Evolutionary conservation across 208 protist genomes (phyloP).

Genomic region (Blastocrithidia nonstop): DNA sequence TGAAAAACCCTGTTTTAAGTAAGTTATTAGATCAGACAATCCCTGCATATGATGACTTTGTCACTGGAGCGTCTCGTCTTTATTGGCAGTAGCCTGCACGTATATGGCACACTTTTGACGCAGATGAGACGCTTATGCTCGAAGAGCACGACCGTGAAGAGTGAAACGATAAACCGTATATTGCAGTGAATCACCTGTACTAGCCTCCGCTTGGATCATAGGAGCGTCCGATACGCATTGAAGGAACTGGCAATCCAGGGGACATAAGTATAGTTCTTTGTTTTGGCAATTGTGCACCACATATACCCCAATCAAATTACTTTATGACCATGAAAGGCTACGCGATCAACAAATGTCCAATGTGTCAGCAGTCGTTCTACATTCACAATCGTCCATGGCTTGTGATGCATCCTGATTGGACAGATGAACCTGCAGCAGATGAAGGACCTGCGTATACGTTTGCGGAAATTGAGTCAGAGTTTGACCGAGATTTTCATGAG

Average conservation of each 20-base stretch:
- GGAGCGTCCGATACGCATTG: constrained; percentile 76
- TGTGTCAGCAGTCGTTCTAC: constrained; percentile 85
- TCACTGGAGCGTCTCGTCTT: constrained; percentile 58
- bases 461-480: constrained; percentile 82
- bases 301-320: constrained; percentile 81
- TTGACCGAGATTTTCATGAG: constrained; percentile 84
- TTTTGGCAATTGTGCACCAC: constrained; percentile 80
- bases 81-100: constrained; percentile 82
- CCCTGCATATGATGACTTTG: constrained; percentile 77
- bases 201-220: constrained; percentile 77
- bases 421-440: constrained; percentile 78
- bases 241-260: constrained; percentile 67
- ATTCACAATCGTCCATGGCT: constrained; percentile 81
- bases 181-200: constrained; percentile 83
- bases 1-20: constrained; percentile 78
- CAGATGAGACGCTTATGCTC: constrained; percentile 79
- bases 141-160: constrained; percentile 86
- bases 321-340: constrained; percentile 89
- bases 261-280: constrained; percentile 76
- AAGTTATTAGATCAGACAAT: constrained; percentile 82
- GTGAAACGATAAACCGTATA: constrained; percentile 80
- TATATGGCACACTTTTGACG: constrained; percentile 75
- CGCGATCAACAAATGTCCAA: constrained; percentile 77
- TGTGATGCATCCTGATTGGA: constrained; percentile 86
- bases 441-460: constrained; percentile 82